Evolutionary conservation across 2,329 filamentous ascomycete genomes (phyloP), one percentile per base, ranked within the genome.

Genomic region (Fusarium phyllophilum): DNA sequence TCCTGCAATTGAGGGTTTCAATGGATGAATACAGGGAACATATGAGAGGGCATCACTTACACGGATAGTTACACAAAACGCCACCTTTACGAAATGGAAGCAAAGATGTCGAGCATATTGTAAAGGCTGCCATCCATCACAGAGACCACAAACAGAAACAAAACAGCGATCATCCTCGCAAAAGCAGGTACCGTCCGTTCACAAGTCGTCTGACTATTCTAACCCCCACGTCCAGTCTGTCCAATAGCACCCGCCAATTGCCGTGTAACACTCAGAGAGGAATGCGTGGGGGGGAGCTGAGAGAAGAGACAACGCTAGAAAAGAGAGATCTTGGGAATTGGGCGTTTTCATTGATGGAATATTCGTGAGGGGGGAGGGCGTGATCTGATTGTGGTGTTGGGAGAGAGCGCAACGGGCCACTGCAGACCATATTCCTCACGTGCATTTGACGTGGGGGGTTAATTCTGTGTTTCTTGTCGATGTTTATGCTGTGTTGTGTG

Each of bases 111-210:
- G 48, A 68, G 65, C 65, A 69, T 68, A 36, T 26, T 26, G 48
- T 52, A 55, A 49, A 46, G 70, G 66, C 36, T 70, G 60, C 71
- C 71, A 59, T 74, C 66, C 71, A 74, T 60, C 48, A 46, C 57
- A 52, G 36, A 57, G 22, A 49, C 46, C 48, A 20, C 15, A 46
- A 31, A 49, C 42, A 38, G 12, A 34, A 29, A 52, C 33, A 57
- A 36, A 57, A 63, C 52, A 41, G 33, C 49, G 52, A 70, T 70
- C 34, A 73, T 55, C 71, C 61, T 62, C 56, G 51, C 62, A 68
- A 51, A 77, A 77, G 75, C 75, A 77, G 75, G 75, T 77, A 77
- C 75, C 64, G 59, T 73, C 58, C 62, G 57, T 72, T 66, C 74
- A 68, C 64, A 66, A 66, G 75, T 77, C 75, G 64, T 49, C 73